Conservation (phyloP, 2,329 filamentous ascomycete species). For the Clonostachys solani region DNA sequence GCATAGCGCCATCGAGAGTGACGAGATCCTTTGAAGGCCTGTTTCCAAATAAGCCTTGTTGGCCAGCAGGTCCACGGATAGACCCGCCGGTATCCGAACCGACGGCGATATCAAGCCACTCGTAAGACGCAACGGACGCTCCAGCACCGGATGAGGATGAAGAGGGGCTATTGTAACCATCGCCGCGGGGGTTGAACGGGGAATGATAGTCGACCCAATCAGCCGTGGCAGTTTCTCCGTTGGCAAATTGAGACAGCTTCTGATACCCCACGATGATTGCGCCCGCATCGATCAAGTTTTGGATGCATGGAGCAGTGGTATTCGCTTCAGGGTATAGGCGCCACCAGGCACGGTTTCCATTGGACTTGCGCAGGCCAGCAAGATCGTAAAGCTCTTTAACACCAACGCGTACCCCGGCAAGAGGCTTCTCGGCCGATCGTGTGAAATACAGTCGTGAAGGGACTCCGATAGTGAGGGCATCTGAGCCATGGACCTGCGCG, state of each 20-base stretch:
- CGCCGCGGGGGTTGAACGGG: constrained; percentile 39
- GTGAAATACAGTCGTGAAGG: constrained; percentile 58
- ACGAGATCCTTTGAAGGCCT: constrained; percentile 34
- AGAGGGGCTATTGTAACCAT: constrained; percentile 40
- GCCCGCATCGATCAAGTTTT: constrained; percentile 55
- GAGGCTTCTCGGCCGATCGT: constrained; percentile 45
- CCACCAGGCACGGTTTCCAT: constrained; percentile 56
- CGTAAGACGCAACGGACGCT: constrained; percentile 31
- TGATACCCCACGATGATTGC: constrained; percentile 45
- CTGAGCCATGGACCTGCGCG: constrained; percentile 13
- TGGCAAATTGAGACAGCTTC: constrained; percentile 42
- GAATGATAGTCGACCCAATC: constrained; percentile 39
- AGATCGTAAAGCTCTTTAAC: constrained; percentile 62
- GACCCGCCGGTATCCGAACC: constrained; percentile 36
- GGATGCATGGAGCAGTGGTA: constrained; percentile 44
- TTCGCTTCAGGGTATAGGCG: constrained; percentile 45
- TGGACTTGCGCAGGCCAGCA: constrained; percentile 45
- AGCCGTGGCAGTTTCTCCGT: constrained; percentile 36
- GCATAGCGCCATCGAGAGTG: constrained; percentile 32
- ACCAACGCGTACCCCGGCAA: constrained; percentile 56
- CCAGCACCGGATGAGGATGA: constrained; percentile 38
- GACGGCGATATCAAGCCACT: constrained; percentile 37
- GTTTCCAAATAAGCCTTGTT: constrained; percentile 38
- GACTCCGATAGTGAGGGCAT: constrained; percentile 34
- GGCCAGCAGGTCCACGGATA: constrained; percentile 37